phyloP scores from a whole-genome alignment of 805 yeast species.

The Geotrichum ghanense region DNA sequence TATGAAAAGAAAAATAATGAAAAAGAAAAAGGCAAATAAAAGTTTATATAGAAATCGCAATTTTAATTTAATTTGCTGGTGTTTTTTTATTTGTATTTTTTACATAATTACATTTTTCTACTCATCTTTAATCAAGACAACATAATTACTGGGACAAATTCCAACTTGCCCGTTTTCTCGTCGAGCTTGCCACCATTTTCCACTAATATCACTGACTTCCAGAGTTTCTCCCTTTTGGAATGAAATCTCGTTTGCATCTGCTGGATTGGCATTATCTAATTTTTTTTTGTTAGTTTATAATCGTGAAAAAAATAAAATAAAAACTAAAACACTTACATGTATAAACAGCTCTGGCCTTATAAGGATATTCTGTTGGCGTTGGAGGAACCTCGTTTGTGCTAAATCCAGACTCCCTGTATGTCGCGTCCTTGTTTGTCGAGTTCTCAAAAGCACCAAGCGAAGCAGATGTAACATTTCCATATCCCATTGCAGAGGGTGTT shows the following conservation, averaged over 20 bases:
- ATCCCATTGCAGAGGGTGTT: slow-evolving; percentile 2
- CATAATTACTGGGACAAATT: slow-evolving; percentile 91
- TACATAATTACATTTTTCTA: too few relatives aligned
- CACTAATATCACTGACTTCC: slow-evolving; percentile 84
- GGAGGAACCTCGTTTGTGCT: slow-evolving; percentile 10
- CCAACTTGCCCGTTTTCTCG: slow-evolving; percentile 87
- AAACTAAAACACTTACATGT: slow-evolving; percentile 40
- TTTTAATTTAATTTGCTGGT: too few relatives aligned
- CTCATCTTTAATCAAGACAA: slow-evolving; percentile 37
- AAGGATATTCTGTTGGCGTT: slow-evolving; percentile 48
- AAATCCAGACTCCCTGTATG: background rate
- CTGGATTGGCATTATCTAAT: slow-evolving; percentile 61
- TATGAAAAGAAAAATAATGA: too few relatives aligned
- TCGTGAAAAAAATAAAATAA: background rate
- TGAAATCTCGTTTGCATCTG: slow-evolving; percentile 85
- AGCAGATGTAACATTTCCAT: slow-evolving; percentile 25
- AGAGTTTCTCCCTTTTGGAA: slow-evolving; percentile 86
- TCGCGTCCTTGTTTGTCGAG: slow-evolving; percentile 8
- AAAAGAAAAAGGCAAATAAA: too few relatives aligned
- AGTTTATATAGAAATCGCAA: too few relatives aligned
- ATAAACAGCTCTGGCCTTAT: slow-evolving; percentile 78
- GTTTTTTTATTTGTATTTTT: too few relatives aligned
- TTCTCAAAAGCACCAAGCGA: slow-evolving; percentile 32
- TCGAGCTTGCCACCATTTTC: slow-evolving; percentile 98
- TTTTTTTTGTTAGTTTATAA: background rate